These are phyloP conservation scores for Margaritispora aquatica DNA, from an alignment of 495 filamentous ascomycete genomes.

Conservation along the genomic window DNA sequence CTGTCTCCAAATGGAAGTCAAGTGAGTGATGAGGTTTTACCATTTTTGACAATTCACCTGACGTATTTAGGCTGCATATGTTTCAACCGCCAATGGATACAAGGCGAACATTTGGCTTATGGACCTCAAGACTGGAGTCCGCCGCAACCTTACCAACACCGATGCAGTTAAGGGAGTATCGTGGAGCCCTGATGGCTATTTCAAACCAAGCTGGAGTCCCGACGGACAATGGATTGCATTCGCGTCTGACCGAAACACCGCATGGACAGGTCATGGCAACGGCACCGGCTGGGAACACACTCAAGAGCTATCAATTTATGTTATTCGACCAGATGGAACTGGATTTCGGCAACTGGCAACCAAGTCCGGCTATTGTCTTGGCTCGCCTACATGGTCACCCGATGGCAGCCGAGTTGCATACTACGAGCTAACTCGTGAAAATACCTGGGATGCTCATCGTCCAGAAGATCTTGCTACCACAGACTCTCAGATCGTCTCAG, in stretches of 20 bases:
- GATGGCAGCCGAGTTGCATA: slow-evolving; percentile 15
- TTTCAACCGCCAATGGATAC: slow-evolving; percentile 3
- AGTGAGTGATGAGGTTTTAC: background rate
- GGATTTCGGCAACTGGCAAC: slow-evolving; percentile 13
- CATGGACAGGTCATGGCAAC: slow-evolving; percentile 21
- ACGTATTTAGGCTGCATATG: slow-evolving; percentile 9
- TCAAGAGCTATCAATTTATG: slow-evolving; percentile 16
- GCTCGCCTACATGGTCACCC: slow-evolving; percentile 15
- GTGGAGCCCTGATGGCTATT: slow-evolving; percentile 7
- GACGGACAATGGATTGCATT: slow-evolving; percentile 21
- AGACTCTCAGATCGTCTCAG: slow-evolving; percentile 13
- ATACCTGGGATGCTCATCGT: slow-evolving; percentile 9
- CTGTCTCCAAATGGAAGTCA: slow-evolving; percentile 18
- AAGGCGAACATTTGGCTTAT: slow-evolving; percentile 10
- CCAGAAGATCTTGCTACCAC: background rate
- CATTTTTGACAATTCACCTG: background rate
- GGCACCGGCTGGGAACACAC: slow-evolving; percentile 23
- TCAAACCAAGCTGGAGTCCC: slow-evolving; percentile 18
- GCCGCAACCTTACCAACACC: slow-evolving; percentile 2
- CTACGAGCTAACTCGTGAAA: slow-evolving; percentile 14
- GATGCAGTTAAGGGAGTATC: background rate
- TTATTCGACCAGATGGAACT: slow-evolving; percentile 14
- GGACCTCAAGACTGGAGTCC: background rate
- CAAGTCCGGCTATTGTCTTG: slow-evolving; percentile 14
- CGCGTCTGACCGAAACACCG: slow-evolving; percentile 19